A percentile compares a stretch with the other conserved stretches of the same genome.
Conservation (phyloP, 805 yeast genomes). For the Ogataea saltuana region DNA sequence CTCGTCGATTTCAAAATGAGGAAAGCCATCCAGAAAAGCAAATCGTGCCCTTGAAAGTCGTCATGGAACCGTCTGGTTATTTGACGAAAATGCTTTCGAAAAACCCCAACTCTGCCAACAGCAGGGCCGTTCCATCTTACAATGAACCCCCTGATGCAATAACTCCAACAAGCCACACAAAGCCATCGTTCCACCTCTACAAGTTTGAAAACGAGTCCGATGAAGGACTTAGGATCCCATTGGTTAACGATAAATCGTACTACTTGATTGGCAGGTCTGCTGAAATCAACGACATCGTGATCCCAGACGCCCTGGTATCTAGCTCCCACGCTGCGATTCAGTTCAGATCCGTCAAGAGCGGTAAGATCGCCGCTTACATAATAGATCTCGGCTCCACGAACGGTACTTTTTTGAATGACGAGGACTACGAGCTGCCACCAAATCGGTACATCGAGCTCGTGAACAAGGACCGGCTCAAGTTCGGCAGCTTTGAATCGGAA, state of each 20-base stretch:
- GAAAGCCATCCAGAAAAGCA: conserved; percentile 3
- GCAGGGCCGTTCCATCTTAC: conserved; percentile 16
- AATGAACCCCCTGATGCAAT: conserved; percentile 24
- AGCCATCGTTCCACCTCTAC: conserved; percentile 20
- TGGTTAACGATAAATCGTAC: conserved; percentile 28
- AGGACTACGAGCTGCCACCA: conserved; percentile 25
- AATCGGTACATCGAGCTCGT: conserved; percentile 29
- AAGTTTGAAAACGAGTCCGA: conserved; percentile 18
- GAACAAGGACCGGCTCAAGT: conserved; percentile 26
- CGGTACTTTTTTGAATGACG: conserved; percentile 34
- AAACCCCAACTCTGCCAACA: background rate
- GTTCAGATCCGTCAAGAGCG: conserved; percentile 21
- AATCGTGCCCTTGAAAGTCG: conserved; percentile 19
- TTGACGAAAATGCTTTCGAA: conserved; percentile 10
- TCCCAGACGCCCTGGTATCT: conserved; percentile 26
- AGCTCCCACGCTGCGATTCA: conserved; percentile 35
- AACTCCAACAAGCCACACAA: conserved; percentile 16
- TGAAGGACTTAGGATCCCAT: conserved; percentile 18
- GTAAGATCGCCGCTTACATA: conserved; percentile 20
- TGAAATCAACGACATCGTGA: conserved; percentile 21
- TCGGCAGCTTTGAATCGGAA: conserved; percentile 30
- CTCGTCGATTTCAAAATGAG: too few relatives aligned
- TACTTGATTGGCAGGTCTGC: conserved; percentile 30
- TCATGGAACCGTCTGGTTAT: conserved; percentile 25
- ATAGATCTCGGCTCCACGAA: conserved; percentile 33